These are phyloP conservation scores for Brasenia schreberi DNA, from an alignment of 164 flowering plant species.

Conservation along the genomic window DNA sequence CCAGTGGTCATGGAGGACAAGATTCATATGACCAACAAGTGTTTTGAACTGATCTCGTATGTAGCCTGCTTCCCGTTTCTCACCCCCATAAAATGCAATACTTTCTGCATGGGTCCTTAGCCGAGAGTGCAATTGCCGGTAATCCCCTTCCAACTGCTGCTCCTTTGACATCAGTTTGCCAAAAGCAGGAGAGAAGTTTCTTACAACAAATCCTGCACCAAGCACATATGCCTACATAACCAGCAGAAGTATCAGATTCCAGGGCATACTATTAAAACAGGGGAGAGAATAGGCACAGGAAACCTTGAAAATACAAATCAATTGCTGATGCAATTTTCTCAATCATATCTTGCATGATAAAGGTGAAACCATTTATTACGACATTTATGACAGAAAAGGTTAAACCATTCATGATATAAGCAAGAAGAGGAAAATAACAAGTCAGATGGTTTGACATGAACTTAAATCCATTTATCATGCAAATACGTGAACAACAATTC, in stretches of 20 bases:
- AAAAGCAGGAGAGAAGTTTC: constrained; percentile 91
- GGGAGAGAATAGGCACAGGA: too few relatives aligned
- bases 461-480: too few relatives aligned
- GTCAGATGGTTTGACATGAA: too few relatives aligned
- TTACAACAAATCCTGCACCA: constrained; percentile 72
- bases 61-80: constrained; percentile 77
- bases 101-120: constrained; percentile 97
- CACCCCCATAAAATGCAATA: constrained; percentile 97
- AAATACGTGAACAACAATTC: too few relatives aligned
- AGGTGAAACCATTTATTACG: too few relatives aligned
- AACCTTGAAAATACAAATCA: too few relatives aligned
- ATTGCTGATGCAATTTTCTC: too few relatives aligned
- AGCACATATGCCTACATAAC: constrained; percentile 70
- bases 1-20: constrained; percentile 95
- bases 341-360: too few relatives aligned
- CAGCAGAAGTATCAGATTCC: neutral
- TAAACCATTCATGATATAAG: too few relatives aligned
- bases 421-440: too few relatives aligned
- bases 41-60: constrained; percentile 70
- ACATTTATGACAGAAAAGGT: too few relatives aligned
- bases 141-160: constrained; percentile 96
- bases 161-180: constrained; percentile 92
- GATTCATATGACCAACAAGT: constrained; percentile 59
- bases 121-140: constrained; percentile 88
- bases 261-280: neutral